Evolutionary conservation across 306 rosid species (phyloP).

Genomic region (Psophocarpus tetragonolobus): DNA sequence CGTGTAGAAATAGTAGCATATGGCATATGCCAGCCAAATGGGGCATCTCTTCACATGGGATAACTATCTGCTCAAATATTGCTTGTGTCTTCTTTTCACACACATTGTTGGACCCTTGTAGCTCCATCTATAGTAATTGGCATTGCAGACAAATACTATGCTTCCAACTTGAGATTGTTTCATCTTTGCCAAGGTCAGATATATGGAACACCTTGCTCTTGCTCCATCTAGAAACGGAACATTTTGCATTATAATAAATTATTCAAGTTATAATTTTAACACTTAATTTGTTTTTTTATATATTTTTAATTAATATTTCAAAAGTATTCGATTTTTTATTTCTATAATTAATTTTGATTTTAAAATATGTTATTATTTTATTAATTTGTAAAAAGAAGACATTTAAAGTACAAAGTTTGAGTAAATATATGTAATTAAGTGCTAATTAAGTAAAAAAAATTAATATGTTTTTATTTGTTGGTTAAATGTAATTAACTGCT

Average conservation of each 20-base stretch:
- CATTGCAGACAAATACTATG: constrained; percentile 9
- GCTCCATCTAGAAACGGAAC: not conserved
- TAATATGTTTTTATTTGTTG: too few relatives aligned
- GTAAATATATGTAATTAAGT: not conserved
- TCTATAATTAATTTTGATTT: not conserved
- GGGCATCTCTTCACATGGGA: constrained; percentile 48
- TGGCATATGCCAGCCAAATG: constrained; percentile 32
- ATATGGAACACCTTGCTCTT: not conserved
- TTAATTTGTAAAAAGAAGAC: not conserved
- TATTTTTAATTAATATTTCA: not conserved
- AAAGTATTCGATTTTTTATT: not conserved
- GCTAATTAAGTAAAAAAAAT: too few relatives aligned
- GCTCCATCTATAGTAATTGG: constrained; percentile 3
- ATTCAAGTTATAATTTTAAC: not conserved
- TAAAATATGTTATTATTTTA: not conserved
- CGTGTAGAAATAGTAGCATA: constrained; percentile 8
- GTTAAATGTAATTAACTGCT: too few relatives aligned
- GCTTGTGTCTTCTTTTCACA: not conserved
- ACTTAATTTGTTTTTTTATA: not conserved
- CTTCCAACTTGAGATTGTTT: constrained; percentile 27
- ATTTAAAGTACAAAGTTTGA: not conserved
- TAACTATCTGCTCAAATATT: not conserved
- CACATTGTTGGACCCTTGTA: constrained; percentile 19
- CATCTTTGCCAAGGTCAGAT: not conserved
- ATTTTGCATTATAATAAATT: not conserved